Base-by-base conservation (phyloP, 1,284 basidiomycete genomes). In the Cystobasidiaceae sp. region DNA sequence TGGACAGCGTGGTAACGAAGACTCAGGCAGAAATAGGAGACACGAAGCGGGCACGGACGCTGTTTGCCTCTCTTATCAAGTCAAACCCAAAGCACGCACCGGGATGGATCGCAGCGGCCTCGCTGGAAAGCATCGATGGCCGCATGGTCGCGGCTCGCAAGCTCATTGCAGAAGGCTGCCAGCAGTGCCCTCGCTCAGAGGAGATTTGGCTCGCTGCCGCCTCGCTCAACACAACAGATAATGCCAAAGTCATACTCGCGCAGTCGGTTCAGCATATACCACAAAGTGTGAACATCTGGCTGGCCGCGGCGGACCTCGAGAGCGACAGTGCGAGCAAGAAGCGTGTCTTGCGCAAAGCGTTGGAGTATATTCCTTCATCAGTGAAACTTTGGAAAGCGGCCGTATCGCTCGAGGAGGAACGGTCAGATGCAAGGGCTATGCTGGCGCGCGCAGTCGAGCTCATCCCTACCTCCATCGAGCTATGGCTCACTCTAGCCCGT, bases 181-280 rank as follows among this genome's bases (percentile, higher is more conserved):
- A 97, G 71, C 86, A 92, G 71, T 98, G 96, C 79, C 89, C 91
- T 0, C 92, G 90, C 77, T 93, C 85, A 73, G 94, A 97, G 76
- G 96, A 98, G 74, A 88, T 97, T 3, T 98, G 94, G 94, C 80
- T 97, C 28, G 93, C 97, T 77, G 91, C 92, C 44, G 93, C 94
- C 4, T 83, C 93, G 67, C 79, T 98, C 55, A 94, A 97, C 78
- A 89, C 93, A 71, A 73, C 85, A 57, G 88, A 93, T 32, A 94
- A 97, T 73, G 93, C 93, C 1, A 98, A 97, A 78, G 84, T 97
- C 55, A 89, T 98, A 52, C 82, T 98, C 0, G 94, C 93, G 0
- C 88, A 89, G 67, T 93, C 93, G 0, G 90, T 97, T 0, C 90
- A 93, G 74, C 88, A 97, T 72, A 86, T 97, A 1, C 87, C 86